These are phyloP conservation scores for Pyrenochaeta sp. DNA, from an alignment of 2,329 filamentous ascomycete genomes.

Conservation along the genomic window DNA sequence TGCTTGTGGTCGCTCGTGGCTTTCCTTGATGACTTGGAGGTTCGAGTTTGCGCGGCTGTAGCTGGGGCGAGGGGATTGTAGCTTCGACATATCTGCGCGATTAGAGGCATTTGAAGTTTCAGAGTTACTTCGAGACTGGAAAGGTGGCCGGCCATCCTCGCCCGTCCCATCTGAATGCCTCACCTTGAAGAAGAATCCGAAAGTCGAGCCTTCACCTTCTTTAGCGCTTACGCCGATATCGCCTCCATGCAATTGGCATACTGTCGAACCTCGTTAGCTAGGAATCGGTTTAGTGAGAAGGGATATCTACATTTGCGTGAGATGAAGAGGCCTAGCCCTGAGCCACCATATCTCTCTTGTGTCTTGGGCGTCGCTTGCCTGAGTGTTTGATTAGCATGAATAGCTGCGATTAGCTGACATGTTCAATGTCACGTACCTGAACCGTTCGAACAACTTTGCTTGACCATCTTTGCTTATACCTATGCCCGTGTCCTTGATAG, in stretches of 20 bases:
- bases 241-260: conserved; percentile 50
- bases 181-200: conserved; percentile 50
- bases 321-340: conserved; percentile 50
- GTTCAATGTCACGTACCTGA: conserved; percentile 38
- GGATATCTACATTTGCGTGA: conserved; percentile 44
- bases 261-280: conserved; percentile 20
- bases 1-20: conserved; percentile 18
- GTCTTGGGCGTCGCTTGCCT: conserved; percentile 52
- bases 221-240: conserved; percentile 48
- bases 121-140: conserved; percentile 35
- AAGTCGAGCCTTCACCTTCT: conserved; percentile 48
- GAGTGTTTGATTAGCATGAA: conserved; percentile 1
- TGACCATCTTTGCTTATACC: conserved; percentile 53
- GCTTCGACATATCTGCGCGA: conserved; percentile 17
- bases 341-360: conserved; percentile 54
- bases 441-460: conserved; percentile 54
- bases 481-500: conserved; percentile 54
- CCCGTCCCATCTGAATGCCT: conserved; percentile 32
- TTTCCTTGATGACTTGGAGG: conserved; percentile 36
- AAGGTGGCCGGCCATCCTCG: conserved; percentile 35
- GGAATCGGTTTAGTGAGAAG: background rate
- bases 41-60: conserved; percentile 41
- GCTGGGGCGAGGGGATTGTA: conserved; percentile 35
- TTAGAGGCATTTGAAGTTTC: conserved; percentile 20
- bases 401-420: background rate